These are phyloP conservation scores for Penicillium robsamsonii DNA, from an alignment of 495 filamentous ascomycete species.

Conservation along the genomic window DNA sequence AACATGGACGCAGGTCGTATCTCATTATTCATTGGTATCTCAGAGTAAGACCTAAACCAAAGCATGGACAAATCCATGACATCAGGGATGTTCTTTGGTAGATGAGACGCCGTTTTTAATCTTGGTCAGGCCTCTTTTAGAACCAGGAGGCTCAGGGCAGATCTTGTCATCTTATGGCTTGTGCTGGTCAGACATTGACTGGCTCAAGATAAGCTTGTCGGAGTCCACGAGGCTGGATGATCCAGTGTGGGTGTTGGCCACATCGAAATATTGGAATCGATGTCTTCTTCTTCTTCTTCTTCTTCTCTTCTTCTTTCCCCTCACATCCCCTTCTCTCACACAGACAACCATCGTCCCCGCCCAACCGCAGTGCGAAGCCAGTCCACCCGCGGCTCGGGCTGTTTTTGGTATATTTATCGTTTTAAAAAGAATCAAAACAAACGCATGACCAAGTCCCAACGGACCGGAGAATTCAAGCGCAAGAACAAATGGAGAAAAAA, in stretches of 20 bases:
- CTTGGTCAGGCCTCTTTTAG: slow-evolving; percentile 3
- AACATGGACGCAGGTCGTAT: slow-evolving; percentile 17
- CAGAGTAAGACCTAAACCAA: slow-evolving; percentile 22
- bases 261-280: slow-evolving; percentile 16
- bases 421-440: slow-evolving; percentile 20
- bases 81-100: slow-evolving; percentile 18
- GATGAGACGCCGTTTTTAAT: slow-evolving; percentile 13
- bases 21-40: slow-evolving; percentile 22
- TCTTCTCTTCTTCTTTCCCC: neutral
- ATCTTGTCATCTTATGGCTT: slow-evolving; percentile 21
- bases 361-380: slow-evolving; percentile 23
- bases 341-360: slow-evolving; percentile 23
- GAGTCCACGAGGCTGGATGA: slow-evolving; percentile 15
- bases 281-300: slow-evolving; percentile 8
- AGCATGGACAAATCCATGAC: slow-evolving; percentile 6
- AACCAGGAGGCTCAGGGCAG: slow-evolving; percentile 12
- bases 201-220: slow-evolving; percentile 28
- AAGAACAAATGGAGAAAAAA: slow-evolving; percentile 6
- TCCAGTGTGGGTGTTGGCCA: slow-evolving; percentile 21
- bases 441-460: slow-evolving; percentile 18
- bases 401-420: slow-evolving; percentile 23
- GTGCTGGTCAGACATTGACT: neutral
- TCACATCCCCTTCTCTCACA: neutral
- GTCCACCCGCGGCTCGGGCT: slow-evolving; percentile 25
- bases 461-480: slow-evolving; percentile 16